phyloP scores from a whole-genome alignment of 2,329 filamentous ascomycete genomes.

The Paracamarosporium sp. region DNA sequence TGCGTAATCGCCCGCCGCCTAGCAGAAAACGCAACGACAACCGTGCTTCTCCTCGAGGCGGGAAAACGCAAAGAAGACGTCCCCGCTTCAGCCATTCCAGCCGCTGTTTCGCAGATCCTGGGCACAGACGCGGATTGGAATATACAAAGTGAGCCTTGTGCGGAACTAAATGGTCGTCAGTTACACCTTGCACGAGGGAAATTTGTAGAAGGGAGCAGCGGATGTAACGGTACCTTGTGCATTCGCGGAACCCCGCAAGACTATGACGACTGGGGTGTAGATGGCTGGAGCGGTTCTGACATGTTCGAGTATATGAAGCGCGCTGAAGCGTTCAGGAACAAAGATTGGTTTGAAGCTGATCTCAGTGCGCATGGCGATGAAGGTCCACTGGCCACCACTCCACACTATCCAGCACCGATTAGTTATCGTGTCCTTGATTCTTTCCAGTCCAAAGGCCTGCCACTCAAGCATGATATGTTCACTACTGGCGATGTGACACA shows the following conservation, averaged over 20 bases:
- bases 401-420: conserved; percentile 66
- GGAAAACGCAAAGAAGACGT: conserved; percentile 36
- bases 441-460: conserved; percentile 61
- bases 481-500: conserved; percentile 49
- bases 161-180: conserved; percentile 50
- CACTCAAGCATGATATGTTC: conserved; percentile 67
- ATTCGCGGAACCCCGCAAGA: conserved; percentile 58
- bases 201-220: conserved; percentile 58
- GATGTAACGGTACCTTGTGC: conserved; percentile 59
- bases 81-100: conserved; percentile 19
- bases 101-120: conserved; percentile 53
- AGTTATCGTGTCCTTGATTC: conserved; percentile 63
- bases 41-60: conserved; percentile 56
- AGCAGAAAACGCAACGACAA: conserved; percentile 52
- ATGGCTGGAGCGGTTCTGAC: conserved; percentile 64
- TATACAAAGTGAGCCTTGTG: conserved; percentile 51
- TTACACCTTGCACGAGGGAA: conserved; percentile 58
- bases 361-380: conserved; percentile 52
- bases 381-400: conserved; percentile 63
- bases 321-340: conserved; percentile 65
- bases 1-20: conserved; percentile 58
- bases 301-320: conserved; percentile 62
- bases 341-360: conserved; percentile 63
- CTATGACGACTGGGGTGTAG: conserved; percentile 63
- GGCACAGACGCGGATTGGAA: conserved; percentile 62